Evolutionary conservation across 371 early-diverging fungal species (phyloP), one percentile per base, ranked within the genome.

Genomic region (Lichtheimia corymbifera): DNA sequence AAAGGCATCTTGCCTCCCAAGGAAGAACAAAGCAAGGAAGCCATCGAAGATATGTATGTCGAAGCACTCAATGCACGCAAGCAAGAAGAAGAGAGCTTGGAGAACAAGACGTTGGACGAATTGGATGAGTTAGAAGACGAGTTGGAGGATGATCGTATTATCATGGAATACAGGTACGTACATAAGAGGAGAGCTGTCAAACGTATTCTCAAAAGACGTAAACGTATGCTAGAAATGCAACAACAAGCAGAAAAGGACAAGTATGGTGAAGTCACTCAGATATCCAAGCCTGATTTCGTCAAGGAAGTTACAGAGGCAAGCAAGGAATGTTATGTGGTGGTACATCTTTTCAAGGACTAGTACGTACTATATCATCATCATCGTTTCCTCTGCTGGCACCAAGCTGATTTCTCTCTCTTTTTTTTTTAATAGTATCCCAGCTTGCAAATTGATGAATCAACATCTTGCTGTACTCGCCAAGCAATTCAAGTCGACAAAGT

Each of bases 261-360:
- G 52, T 96, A 83, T 71, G 98, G 98, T 25, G 83, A 90, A 42
- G 77, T 96, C 3, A 70, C 64, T 3, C 91, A 93, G 56, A 96
- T 97, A 45, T 93, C 94, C 17, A 91, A 96, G 72, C 92, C 97
- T 3, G 97, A 97, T 65, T 97, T 93, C 73, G 76, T 89, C 49
- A 75, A 73, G 52, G 92, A 95, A 71, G 97, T 97, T 7, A 92
- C 95, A 0, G 95, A 95, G 20, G 95, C 95, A 7, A 91, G 91
- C 79, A 88, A 90, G 63, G 79, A 84, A 24, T 83, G 81, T 25
- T 80, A 85, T 73, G 93, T 93, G 18, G 88, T 95, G 27, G 87
- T 82, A 13, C 90, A 88, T 61, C 80, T 93, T 22, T 93, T 83
- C 70, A 87, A 93, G 64, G 88, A 88, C 57, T 70, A 70, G 89